Evolutionary conservation across 441 rosid genomes (phyloP).

Genomic region (Populus hybrid): DNA sequence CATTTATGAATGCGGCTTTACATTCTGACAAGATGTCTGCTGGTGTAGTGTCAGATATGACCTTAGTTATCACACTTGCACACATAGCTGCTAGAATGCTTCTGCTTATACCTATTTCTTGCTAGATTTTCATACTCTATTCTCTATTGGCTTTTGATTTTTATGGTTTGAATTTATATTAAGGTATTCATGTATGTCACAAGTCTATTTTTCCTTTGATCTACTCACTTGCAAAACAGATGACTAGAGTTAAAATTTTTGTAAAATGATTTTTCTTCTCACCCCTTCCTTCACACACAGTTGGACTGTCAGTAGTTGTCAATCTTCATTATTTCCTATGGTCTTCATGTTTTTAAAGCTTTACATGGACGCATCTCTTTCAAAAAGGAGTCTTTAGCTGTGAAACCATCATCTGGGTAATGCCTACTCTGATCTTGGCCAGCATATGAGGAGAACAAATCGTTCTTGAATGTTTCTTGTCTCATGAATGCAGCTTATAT

Average conservation of each 20-base stretch:
- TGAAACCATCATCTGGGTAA: slow-evolving; percentile 21
- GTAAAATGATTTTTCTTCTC: background rate
- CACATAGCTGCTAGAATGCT: background rate
- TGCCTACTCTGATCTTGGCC: slow-evolving; percentile 36
- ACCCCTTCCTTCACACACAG: background rate
- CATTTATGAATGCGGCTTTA: slow-evolving; percentile 8
- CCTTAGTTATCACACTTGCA: background rate
- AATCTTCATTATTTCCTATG: background rate
- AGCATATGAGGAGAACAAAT: slow-evolving; percentile 44
- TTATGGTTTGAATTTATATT: background rate
- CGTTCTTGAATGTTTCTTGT: slow-evolving; percentile 77
- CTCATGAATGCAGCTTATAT: slow-evolving; percentile 95
- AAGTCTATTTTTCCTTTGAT: background rate
- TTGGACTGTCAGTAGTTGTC: background rate
- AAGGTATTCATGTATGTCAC: background rate
- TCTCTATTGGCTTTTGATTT: background rate
- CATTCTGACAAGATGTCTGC: background rate
- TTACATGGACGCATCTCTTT: background rate
- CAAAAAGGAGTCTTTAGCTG: background rate
- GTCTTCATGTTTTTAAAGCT: background rate
- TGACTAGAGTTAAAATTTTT: background rate
- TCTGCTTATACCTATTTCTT: background rate
- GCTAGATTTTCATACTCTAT: background rate
- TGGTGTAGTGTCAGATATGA: background rate
- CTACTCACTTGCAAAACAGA: background rate